These are phyloP conservation scores for Falciphora oryzae DNA, from an alignment of 2,329 filamentous ascomycete genomes.

Conservation along the genomic window DNA sequence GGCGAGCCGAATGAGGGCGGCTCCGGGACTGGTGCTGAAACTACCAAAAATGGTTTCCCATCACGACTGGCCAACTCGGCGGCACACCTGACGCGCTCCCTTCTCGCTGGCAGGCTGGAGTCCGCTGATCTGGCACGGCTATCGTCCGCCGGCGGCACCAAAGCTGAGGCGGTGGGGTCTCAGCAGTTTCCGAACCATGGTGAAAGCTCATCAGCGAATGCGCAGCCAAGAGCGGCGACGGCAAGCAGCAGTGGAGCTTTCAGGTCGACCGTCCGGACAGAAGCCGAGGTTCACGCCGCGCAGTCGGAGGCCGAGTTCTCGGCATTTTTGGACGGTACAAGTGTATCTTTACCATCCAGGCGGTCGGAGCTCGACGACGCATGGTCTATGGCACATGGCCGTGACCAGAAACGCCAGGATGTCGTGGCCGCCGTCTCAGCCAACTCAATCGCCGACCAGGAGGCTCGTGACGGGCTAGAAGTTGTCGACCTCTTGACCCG, in stretches of 20 bases:
- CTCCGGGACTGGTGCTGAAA: neutral
- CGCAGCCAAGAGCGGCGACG: neutral
- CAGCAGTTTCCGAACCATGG: constrained; percentile 13
- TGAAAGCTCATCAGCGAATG: constrained; percentile 19
- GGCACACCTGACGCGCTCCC: constrained; percentile 18
- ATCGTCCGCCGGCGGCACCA: constrained; percentile 12
- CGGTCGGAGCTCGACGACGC: constrained; percentile 6
- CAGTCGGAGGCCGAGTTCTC: constrained; percentile 30
- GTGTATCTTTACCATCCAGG: constrained; percentile 16
- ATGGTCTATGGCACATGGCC: neutral
- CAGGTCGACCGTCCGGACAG: constrained; percentile 14
- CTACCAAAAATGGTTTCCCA: neutral
- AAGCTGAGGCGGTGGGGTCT: constrained; percentile 19
- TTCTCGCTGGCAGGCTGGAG: constrained; percentile 18
- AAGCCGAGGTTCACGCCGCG: constrained; percentile 20
- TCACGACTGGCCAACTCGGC: constrained; percentile 21
- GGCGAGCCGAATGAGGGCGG: neutral
- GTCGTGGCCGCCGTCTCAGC: neutral
- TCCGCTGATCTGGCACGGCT: constrained; percentile 15
- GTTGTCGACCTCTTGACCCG: constrained; percentile 32
- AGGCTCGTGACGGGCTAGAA: constrained; percentile 31
- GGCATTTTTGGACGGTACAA: constrained; percentile 27
- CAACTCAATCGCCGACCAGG: constrained; percentile 24
- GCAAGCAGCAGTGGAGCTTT: constrained; percentile 18
- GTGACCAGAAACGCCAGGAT: neutral